Evolutionary conservation across 2,329 filamentous ascomycete species (phyloP).

Genomic region (Huntiella moniliformis): DNA sequence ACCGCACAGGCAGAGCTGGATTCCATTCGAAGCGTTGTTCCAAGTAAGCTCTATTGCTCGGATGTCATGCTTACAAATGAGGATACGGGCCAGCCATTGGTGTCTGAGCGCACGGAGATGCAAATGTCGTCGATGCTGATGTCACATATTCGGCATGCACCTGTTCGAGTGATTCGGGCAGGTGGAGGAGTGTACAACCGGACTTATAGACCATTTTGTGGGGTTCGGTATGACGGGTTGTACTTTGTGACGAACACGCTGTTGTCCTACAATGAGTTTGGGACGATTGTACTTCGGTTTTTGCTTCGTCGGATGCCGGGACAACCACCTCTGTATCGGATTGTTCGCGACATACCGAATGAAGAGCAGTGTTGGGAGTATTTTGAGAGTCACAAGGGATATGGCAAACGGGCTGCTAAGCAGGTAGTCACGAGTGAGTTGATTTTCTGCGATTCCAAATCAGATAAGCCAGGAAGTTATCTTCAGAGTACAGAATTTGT

Average conservation of each 20-base stretch:
- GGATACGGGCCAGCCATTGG: background rate
- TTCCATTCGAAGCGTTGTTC: background rate
- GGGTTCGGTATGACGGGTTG: conserved; percentile 6
- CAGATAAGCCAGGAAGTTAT: conserved; percentile 1
- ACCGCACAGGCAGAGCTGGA: background rate
- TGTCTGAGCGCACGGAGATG: background rate
- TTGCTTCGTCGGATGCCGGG: background rate
- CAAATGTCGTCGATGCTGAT: conserved; percentile 8
- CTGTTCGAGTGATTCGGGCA: conserved; percentile 6
- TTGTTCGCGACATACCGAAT: conserved; percentile 7
- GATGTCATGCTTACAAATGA: background rate
- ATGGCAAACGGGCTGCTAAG: conserved; percentile 4
- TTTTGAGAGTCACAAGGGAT: conserved; percentile 10
- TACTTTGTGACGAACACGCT: conserved; percentile 8
- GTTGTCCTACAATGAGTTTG: conserved; percentile 8
- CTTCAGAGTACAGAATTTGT: background rate
- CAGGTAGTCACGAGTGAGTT: conserved; percentile 4
- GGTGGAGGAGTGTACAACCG: conserved; percentile 7
- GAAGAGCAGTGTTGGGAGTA: conserved; percentile 9
- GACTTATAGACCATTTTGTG: conserved; percentile 8
- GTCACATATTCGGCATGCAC: conserved; percentile 8
- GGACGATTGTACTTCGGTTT: conserved; percentile 5
- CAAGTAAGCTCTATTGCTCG: background rate
- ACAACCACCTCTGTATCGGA: conserved; percentile 7
- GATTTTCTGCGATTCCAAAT: background rate